These are phyloP conservation scores for Luzula sylvatica DNA, from an alignment of 176 grass and related monocot species.

Conservation along the genomic window DNA sequence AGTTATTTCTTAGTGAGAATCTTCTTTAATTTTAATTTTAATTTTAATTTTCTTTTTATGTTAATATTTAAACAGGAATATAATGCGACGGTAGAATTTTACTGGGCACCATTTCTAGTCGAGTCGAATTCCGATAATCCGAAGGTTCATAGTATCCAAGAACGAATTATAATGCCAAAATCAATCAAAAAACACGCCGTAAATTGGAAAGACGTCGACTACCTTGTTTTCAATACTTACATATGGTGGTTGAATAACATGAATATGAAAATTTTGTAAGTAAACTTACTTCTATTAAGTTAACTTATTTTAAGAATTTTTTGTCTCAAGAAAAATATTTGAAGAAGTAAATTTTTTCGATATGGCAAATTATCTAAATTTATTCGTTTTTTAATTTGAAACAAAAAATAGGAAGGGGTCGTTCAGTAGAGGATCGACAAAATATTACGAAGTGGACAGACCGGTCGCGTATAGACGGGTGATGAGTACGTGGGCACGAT, in stretches of 20 bases:
- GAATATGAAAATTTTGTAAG: constrained; percentile 89
- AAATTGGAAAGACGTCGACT: constrained; percentile 82
- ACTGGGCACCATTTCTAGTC: constrained; percentile 97
- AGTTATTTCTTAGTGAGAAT: neutral
- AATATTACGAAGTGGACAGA: constrained; percentile 70
- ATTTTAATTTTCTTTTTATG: neutral
- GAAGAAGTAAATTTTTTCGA: too few species aligned
- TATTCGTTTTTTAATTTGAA: neutral
- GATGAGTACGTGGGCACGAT: constrained; percentile 78
- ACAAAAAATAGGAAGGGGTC: constrained; percentile 33
- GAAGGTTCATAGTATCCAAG: constrained; percentile 73
- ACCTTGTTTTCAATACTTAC: constrained; percentile 96
- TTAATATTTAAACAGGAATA: constrained; percentile 33
- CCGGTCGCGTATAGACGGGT: constrained; percentile 71
- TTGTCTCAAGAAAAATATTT: too few species aligned
- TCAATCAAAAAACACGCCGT: constrained; percentile 67
- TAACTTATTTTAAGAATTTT: neutral
- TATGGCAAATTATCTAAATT: neutral
- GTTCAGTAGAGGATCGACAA: constrained; percentile 53
- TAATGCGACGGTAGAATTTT: constrained; percentile 97
- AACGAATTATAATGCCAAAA: constrained; percentile 73
- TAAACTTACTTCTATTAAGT: neutral
- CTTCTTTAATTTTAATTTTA: neutral
- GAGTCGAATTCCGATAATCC: constrained; percentile 98
- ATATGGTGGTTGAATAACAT: constrained; percentile 97